Percentiles rank a stretch among this genome's conserved stretches.
These are phyloP conservation scores for Lathyrus sativus DNA, from an alignment of 306 rosid genomes.

Conservation along the genomic window DNA sequence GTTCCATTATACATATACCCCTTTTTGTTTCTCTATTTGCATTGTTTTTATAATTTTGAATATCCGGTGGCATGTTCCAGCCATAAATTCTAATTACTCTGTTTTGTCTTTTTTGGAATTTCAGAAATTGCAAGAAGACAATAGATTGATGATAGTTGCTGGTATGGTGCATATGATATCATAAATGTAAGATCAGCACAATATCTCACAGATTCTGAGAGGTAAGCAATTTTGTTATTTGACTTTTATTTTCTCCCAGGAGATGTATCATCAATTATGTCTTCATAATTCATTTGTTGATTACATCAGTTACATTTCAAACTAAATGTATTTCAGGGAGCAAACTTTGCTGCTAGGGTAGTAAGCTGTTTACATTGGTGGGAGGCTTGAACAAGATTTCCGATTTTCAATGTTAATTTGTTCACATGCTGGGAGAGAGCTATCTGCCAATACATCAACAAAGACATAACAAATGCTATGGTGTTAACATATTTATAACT, in stretches of 20 bases:
- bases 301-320: constrained; percentile 7
- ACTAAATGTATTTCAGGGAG: constrained; percentile 42
- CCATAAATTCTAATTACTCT: constrained; percentile 8
- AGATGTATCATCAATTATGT: constrained; percentile 7
- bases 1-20: too few species aligned
- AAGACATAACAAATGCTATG: not conserved
- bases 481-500: constrained; percentile 8
- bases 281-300: constrained; percentile 15
- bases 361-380: not conserved
- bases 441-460: constrained; percentile 18
- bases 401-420: constrained; percentile 1
- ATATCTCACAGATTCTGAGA: constrained; percentile 26
- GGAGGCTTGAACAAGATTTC: constrained; percentile 25
- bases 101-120: constrained; percentile 34
- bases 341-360: constrained; percentile 33
- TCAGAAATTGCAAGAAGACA: constrained; percentile 88
- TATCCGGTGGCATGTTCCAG: not conserved
- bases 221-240: constrained; percentile 32
- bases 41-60: too few species aligned
- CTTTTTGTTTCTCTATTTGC: too few species aligned
- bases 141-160: constrained; percentile 78
- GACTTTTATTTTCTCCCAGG: constrained; percentile 1
- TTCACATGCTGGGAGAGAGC: constrained; percentile 14
- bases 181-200: constrained; percentile 37
- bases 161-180: constrained; percentile 79